These are phyloP conservation scores for Sphenostylis stenocarpa DNA, from an alignment of 306 rosid genomes.

Conservation along the genomic window DNA sequence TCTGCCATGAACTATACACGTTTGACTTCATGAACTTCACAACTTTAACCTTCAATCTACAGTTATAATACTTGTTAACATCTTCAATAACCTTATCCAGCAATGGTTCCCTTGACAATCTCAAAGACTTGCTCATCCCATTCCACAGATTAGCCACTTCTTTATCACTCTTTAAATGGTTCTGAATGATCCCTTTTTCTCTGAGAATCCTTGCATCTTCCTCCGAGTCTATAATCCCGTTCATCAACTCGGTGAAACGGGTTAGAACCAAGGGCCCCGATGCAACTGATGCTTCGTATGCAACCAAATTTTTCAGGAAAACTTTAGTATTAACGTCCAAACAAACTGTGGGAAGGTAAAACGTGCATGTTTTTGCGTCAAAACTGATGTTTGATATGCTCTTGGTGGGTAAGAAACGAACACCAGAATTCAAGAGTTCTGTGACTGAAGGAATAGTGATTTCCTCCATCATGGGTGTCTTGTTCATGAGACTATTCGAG, in stretches of 20 bases:
- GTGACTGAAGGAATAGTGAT: slow-evolving; percentile 68
- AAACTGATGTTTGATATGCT: slow-evolving; percentile 51
- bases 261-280: slow-evolving; percentile 62
- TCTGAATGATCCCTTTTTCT: slow-evolving; percentile 55
- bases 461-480: slow-evolving; percentile 67
- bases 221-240: slow-evolving; percentile 67
- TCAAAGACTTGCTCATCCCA: slow-evolving; percentile 70
- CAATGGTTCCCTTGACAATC: slow-evolving; percentile 58
- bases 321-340: slow-evolving; percentile 60
- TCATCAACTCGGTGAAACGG: slow-evolving; percentile 69
- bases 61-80: slow-evolving; percentile 59
- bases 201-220: slow-evolving; percentile 61
- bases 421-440: slow-evolving; percentile 47
- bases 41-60: slow-evolving; percentile 60
- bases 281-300: slow-evolving; percentile 67
- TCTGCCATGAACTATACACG: slow-evolving; percentile 67
- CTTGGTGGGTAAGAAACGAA: slow-evolving; percentile 45
- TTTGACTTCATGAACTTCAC: slow-evolving; percentile 45
- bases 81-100: slow-evolving; percentile 76
- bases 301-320: slow-evolving; percentile 62
- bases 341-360: slow-evolving; percentile 59
- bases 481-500: slow-evolving; percentile 11
- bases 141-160: slow-evolving; percentile 68
- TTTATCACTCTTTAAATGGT: slow-evolving; percentile 64
- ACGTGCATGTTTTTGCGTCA: slow-evolving; percentile 38